phyloP scores from a whole-genome alignment of 2,329 filamentous ascomycete genomes.

The Purpureocillium lavendulum region DNA sequence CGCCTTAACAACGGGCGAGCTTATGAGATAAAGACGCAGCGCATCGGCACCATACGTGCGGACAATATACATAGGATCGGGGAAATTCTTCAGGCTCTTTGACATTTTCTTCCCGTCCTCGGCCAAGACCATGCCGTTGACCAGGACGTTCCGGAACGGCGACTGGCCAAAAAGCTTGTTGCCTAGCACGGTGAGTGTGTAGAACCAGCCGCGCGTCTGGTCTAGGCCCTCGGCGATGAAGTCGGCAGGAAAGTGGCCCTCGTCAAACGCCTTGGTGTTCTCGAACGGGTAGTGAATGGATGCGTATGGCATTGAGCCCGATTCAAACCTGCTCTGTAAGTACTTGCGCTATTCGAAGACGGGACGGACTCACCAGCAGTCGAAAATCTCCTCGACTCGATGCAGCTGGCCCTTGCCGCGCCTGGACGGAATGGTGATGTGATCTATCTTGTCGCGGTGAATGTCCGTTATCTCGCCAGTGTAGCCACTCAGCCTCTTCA shows the following conservation, averaged over 20 bases:
- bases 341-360: no score
- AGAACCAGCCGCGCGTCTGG: constrained; percentile 96
- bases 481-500: constrained; percentile 81
- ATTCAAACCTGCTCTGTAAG: no score
- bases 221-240: constrained; percentile 93
- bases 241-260: constrained; percentile 79
- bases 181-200: constrained; percentile 80
- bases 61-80: constrained; percentile 77
- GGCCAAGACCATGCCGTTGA: constrained; percentile 88
- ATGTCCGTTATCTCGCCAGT: constrained; percentile 75
- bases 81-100: constrained; percentile 93
- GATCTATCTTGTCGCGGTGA: constrained; percentile 86
- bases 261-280: constrained; percentile 72
- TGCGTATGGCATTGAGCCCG: constrained; percentile 90
- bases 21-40: constrained; percentile 90
- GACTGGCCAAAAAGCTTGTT: constrained; percentile 78
- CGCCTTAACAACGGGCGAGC: constrained; percentile 87
- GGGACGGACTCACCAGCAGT: no score
- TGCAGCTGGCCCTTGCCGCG: constrained; percentile 76
- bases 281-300: constrained; percentile 89
- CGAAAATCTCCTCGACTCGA: constrained; percentile 82
- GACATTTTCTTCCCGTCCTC: constrained; percentile 99
- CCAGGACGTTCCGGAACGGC: constrained; percentile 93
- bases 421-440: constrained; percentile 88
- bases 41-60: constrained; percentile 85